Evolutionary conservation across 805 yeast genomes (phyloP), one percentile per base, ranked within the genome.

Genomic region (Yamadazyma endophytica): DNA sequence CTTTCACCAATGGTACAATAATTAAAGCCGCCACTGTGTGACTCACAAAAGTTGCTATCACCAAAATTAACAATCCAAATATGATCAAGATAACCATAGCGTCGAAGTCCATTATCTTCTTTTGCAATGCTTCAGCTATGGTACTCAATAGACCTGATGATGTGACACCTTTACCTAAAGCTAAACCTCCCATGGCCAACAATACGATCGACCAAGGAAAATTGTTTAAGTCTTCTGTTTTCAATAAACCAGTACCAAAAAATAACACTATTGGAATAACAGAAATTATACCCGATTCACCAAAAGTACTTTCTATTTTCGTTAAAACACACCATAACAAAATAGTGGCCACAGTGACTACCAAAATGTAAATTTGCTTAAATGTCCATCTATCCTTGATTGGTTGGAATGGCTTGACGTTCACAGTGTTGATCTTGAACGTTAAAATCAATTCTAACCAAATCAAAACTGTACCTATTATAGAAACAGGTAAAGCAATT

Each of bases 401-500:
- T 12, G 75, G 74, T 44, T 65, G 58, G 41, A 60, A 67, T 12
- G 65, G 60, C 43, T 73, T 74, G 4, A 73, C 66, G 34, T 68
- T 67, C 27, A 72, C 64, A 20, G 75, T 62, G 27, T 46, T 44
- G 32, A 62, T 55, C 51, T 75, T 73, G 58, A 84, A 82, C 3
- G 84, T 75, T 15, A 83, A 56, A 34, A 84, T 54, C 47, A 88
- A 64, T 42, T 83, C 71, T 12, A 76, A 43, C 92, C 96, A 92
- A 31, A 87, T 77, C 6, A 77, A 54, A 3, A 86, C 18, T 32
- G 87, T 63, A 9, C 82, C 71, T 22, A 82, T 50, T 11, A 72
- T 46, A 37, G 87, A 71, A 8, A 89, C 87, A 0, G 98, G 98
- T 13, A 89, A 58, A 0, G 96, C 76, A 27, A 90, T 75, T 6